Evolutionary conservation across 768 basidiomycete species (phyloP).

Genomic region (Hebeloma cylindrosporum): DNA sequence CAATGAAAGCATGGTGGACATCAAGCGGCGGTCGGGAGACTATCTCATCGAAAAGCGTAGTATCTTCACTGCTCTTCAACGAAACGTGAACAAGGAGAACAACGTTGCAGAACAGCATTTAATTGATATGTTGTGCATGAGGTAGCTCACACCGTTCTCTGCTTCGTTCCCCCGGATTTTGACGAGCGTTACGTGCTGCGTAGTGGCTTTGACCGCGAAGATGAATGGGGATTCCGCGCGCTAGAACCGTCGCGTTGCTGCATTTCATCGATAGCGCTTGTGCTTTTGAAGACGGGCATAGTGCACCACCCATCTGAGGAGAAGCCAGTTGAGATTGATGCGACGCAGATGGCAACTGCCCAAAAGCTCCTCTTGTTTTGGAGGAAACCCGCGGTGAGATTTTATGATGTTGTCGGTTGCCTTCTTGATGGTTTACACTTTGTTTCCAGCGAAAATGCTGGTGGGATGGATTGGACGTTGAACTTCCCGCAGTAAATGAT

Average conservation of each 20-base stretch:
- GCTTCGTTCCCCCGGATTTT: conserved; percentile 11
- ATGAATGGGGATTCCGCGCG: conserved; percentile 97
- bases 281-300: conserved; percentile 96
- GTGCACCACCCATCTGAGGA: conserved; percentile 69
- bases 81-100: conserved; percentile 99
- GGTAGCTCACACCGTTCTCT: conserved; percentile 47
- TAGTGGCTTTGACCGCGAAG: conserved; percentile 96
- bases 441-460: conserved; percentile 90
- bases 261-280: conserved; percentile 97
- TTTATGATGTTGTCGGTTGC: conserved; percentile 6
- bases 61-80: conserved; percentile 96
- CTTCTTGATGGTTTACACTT: conserved; percentile 9
- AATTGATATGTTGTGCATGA: conserved; percentile 99
- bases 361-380: conserved; percentile 97
- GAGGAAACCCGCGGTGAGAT: conserved; percentile 97
- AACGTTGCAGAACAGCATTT: conserved; percentile 98
- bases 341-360: conserved; percentile 93
- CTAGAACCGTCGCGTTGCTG: conserved; percentile 95
- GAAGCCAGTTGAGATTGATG: conserved; percentile 79
- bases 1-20: conserved; percentile 70
- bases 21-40: conserved; percentile 86
- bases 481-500: conserved; percentile 61
- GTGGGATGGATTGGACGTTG: conserved; percentile 98
- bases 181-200: conserved; percentile 4
- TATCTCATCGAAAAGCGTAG: conserved; percentile 86